A percentile compares a stretch with the other conserved stretches of the same genome.
Evolutionary conservation across 495 filamentous ascomycete species (phyloP).

Genomic region (Penicillium ochrochloron): DNA sequence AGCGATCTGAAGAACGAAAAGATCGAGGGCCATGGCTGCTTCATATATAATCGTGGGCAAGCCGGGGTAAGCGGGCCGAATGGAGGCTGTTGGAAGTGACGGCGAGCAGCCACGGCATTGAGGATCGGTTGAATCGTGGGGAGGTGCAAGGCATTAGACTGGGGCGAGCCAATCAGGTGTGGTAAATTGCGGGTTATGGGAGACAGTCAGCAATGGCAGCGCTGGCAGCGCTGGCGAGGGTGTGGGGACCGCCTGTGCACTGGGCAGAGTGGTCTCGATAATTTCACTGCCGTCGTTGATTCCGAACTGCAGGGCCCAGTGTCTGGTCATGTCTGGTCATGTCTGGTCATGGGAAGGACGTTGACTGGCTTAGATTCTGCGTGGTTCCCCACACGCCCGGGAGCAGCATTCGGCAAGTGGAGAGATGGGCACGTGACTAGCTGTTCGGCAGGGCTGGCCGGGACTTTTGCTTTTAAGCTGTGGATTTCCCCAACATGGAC

Average conservation of each 20-base stretch:
- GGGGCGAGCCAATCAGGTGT: slow-evolving; percentile 23
- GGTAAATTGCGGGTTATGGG: slow-evolving; percentile 10
- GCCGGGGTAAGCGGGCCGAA: slow-evolving; percentile 34
- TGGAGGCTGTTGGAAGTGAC: slow-evolving; percentile 23
- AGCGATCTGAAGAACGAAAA: slow-evolving; percentile 10
- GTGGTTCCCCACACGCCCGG: slow-evolving; percentile 22
- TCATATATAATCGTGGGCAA: slow-evolving; percentile 40
- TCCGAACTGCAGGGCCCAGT: slow-evolving; percentile 21
- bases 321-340: slow-evolving; percentile 1
- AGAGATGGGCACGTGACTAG: slow-evolving; percentile 34
- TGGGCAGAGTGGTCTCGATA: not conserved
- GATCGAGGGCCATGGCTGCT: slow-evolving; percentile 30
- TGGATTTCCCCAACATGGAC: not conserved
- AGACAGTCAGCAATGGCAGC: slow-evolving; percentile 11
- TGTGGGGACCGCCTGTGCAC: slow-evolving; percentile 17
- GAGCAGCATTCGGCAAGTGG: slow-evolving; percentile 42
- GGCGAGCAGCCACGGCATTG: slow-evolving; percentile 49
- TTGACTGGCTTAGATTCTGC: not conserved
- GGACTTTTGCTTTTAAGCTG: slow-evolving; percentile 26
- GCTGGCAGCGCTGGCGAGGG: not conserved
- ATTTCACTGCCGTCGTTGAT: slow-evolving; percentile 33
- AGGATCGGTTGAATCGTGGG: slow-evolving; percentile 45
- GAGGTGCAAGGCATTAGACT: slow-evolving; percentile 13
- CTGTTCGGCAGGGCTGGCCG: slow-evolving; percentile 35
- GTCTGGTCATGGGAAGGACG: not conserved